Percentiles rank a stretch among this genome's conserved stretches.
Conservation (phyloP, 768 basidiomycete genomes). For the Boletus coccyginus region DNA sequence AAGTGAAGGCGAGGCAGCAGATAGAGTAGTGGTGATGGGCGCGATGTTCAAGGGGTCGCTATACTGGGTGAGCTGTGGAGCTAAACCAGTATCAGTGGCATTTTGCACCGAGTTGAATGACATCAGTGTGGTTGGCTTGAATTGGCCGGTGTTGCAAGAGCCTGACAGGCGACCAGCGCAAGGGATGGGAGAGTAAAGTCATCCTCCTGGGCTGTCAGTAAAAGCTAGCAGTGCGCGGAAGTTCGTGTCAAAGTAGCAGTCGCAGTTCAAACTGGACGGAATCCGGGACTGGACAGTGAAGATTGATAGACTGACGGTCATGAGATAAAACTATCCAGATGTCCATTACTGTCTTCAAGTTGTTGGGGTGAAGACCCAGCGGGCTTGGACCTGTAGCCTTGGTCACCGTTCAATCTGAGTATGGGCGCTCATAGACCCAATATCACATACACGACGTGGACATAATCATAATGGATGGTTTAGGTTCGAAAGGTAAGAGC, state of each 20-base stretch:
- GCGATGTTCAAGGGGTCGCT: background rate
- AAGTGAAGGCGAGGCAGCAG: background rate
- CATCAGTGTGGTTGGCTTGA: background rate
- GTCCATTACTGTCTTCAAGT: background rate
- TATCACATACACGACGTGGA: background rate
- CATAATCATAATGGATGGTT: background rate
- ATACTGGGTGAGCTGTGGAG: background rate
- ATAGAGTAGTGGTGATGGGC: background rate
- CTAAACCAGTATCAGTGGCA: background rate
- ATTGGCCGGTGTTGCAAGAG: constrained; percentile 11
- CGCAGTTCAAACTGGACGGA: constrained; percentile 5
- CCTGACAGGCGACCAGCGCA: constrained; percentile 16
- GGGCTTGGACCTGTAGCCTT: too few species aligned
- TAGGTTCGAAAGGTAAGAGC: background rate
- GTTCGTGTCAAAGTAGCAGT: background rate
- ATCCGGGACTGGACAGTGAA: background rate
- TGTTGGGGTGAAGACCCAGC: background rate
- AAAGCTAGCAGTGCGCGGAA: background rate
- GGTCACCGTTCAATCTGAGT: background rate
- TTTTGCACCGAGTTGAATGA: background rate
- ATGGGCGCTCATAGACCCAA: background rate
- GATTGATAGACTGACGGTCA: background rate
- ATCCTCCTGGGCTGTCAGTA: constrained; percentile 2
- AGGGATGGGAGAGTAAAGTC: constrained; percentile 1
- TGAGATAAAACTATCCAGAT: background rate